These are phyloP conservation scores for Aspergillus pseudoterreus DNA, from an alignment of 2,329 filamentous ascomycete species.

Conservation along the genomic window DNA sequence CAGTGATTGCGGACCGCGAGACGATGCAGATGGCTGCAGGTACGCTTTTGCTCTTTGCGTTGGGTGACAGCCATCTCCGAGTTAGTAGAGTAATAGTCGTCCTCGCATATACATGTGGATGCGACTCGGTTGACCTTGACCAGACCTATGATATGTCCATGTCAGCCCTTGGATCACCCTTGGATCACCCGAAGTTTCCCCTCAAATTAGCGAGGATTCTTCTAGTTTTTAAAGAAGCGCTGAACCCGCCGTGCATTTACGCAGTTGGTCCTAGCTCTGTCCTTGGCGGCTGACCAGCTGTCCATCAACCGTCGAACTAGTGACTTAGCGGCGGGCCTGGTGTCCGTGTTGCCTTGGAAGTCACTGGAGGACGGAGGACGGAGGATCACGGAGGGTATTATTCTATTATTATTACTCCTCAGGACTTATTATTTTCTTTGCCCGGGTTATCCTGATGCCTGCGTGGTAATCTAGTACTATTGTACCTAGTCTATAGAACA, in stretches of 20 bases:
- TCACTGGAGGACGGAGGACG: too few species aligned
- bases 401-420: too few species aligned
- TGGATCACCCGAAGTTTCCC: neutral
- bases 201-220: neutral
- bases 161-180: neutral
- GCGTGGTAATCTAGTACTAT: neutral
- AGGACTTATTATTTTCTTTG: too few species aligned
- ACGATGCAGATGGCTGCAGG: neutral
- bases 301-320: constrained; percentile 7
- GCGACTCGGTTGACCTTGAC: too few species aligned
- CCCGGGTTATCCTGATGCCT: neutral
- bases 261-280: constrained; percentile 5
- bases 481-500: neutral
- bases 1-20: neutral
- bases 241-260: constrained; percentile 3
- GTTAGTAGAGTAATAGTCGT: neutral
- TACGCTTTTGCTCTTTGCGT: neutral
- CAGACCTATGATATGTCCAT: too few species aligned
- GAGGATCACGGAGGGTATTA: too few species aligned
- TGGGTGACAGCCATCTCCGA: neutral
- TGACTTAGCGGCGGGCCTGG: neutral
- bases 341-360: neutral
- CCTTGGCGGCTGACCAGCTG: neutral
- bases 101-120: neutral
- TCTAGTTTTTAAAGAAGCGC: constrained; percentile 1